Evolutionary conservation across 352 stramenopile species (phyloP).

Genomic region (Pythium apleroticum): DNA sequence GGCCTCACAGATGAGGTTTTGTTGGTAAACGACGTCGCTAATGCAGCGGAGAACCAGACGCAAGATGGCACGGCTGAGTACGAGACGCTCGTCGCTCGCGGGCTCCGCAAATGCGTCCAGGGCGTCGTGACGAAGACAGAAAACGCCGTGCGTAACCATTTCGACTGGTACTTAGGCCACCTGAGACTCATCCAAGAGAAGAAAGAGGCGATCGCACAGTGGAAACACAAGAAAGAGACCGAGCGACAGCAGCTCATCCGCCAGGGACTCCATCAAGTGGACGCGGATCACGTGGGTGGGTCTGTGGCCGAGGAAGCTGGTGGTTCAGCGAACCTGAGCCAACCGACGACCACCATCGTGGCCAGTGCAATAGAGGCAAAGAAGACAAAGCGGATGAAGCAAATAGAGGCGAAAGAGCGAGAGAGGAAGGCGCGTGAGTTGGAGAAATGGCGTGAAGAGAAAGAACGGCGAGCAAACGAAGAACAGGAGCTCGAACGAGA

Average conservation of each 20-base stretch:
- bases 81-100: constrained; percentile 44
- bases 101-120: constrained; percentile 51
- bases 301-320: background rate
- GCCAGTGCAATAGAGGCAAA: background rate
- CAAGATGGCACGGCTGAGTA: constrained; percentile 29
- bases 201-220: constrained; percentile 52
- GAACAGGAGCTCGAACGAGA: constrained; percentile 32
- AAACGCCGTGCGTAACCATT: constrained; percentile 58
- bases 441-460: constrained; percentile 47
- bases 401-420: constrained; percentile 27
- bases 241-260: constrained; percentile 43
- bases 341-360: background rate
- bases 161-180: constrained; percentile 67
- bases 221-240: constrained; percentile 53
- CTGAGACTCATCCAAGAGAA: constrained; percentile 59
- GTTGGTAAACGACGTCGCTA: constrained; percentile 28
- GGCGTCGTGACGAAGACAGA: constrained; percentile 53
- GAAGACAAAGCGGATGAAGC: constrained; percentile 12
- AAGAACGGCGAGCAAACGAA: constrained; percentile 37
- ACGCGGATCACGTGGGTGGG: background rate
- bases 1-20: constrained; percentile 48
- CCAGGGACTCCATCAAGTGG: constrained; percentile 36
- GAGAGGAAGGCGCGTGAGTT: constrained; percentile 32
- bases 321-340: background rate
- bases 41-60: constrained; percentile 18